Base-by-base conservation (phyloP, 2,329 filamentous ascomycete species). In the Fusarium domesticum region DNA sequence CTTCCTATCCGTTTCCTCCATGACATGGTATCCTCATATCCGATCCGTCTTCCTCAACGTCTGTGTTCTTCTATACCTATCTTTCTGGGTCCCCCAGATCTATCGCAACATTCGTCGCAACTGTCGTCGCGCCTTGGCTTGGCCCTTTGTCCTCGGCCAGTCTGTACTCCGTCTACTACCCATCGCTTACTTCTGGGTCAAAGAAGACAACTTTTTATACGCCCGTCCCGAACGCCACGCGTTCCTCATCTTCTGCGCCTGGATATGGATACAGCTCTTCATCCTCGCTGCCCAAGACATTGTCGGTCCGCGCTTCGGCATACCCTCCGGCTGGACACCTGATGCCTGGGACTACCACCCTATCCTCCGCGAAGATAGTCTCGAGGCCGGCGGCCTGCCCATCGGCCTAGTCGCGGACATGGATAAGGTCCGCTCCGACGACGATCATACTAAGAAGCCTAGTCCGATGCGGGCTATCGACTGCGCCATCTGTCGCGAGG, bases 331-430 rank as follows among this genome's bases (percentile, higher is more conserved):
- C 39, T 85, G 81, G 81, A 71, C 75, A 48, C 78, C 81, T n/a
- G 78, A 83, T 44, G 88, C 87, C 1, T 98, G 95, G 78, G 92
- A 98, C 62, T 98, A 98, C 64, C 92, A 98, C 64, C 92, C 90
- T 0, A 76, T 96, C 3, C 74, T 98, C 17, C 81, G 89, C 19
- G 87, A 90, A 59, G 90, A 95, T 51, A 86, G 84, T 47, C 68
- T 89, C 35, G 87, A 96, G 70, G 82, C 87, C 15, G 89, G 86
- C 16, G 84, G 83, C 1, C 69, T 96, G 50, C 90, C 91, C 0
- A 87, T 96, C 45, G 89, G 90, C 1, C 76, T 89, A 58, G 39
- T 69, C 50, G 37, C 57, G 54, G 42, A 66, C 17, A 52, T 54
- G 14, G 56, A 45, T 51, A 60, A 39, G 56, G 66, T 43, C 57